Base-by-base conservation (phyloP, 2,329 filamentous ascomycete species). In the Fusarium zealandicum region DNA sequence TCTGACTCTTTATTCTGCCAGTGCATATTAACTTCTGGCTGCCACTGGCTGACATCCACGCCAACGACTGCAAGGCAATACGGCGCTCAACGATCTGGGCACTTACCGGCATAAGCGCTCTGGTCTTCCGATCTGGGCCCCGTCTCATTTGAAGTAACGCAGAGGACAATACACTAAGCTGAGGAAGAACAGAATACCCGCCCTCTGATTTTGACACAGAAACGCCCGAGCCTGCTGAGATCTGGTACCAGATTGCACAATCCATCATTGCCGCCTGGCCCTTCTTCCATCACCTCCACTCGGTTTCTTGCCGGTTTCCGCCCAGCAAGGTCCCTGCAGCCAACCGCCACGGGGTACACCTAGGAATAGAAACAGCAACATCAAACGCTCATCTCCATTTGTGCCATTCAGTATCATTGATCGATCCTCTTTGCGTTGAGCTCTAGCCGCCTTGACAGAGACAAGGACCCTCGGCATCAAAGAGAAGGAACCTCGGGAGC, bases 281-380 rank as follows among this genome's bases (percentile, higher is more conserved):
- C 40, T 43, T 43, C 44, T 51, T 35, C 40, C 41, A 52, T 54
- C 49, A 25, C 22, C 22, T 25, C 22, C 22, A 33, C 28, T 50
- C 48, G 51, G 59, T 57, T 57, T 65, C 41, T 52, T 61, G 49
- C 61, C 61, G 45, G 54, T 28, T 66, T 47, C 55, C 49, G 54
- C 46, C 38, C 53, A 56, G 40, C 41, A 20, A 61, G 52, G 51
- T 53, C 61, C 61, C 64, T 67, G 61, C 64, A 66, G 59, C 48
- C 57, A 62, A 57, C 61, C 54, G 57, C 52, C 27, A 51, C 46
- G 40, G 51, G 47, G 41, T 51, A 48, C 42, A 43, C 30, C 39
- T 57, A 37, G 32, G 44, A 47, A 36, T 48, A 44, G 47, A 50
- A 51, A 48, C 61, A 50, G 50, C 50, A 51, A 48, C 32, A 35